Evolutionary conservation across 768 basidiomycete species (phyloP).

Genomic region (Trametes cubensis): DNA sequence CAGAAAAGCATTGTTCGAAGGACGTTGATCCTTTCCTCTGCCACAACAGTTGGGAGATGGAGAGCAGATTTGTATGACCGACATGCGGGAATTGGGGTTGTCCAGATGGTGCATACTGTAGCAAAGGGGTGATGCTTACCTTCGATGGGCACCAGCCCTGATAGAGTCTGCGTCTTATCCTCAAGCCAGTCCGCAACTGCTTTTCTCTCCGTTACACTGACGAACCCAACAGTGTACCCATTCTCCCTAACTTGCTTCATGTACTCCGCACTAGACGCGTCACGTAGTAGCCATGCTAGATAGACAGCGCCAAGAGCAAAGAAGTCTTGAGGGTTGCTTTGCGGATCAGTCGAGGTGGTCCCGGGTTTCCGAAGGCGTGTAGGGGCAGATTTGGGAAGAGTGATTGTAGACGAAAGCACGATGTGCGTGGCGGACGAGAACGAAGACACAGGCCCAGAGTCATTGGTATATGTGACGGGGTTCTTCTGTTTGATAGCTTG

Average conservation of each 20-base stretch:
- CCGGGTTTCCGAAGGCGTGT: constrained; percentile 80
- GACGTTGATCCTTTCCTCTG: no score
- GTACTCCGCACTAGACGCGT: constrained; percentile 81
- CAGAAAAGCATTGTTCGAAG: no score
- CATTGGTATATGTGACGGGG: constrained; percentile 52
- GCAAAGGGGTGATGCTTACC: constrained; percentile 3
- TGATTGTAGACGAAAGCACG: constrained; percentile 51
- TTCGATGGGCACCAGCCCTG: constrained; percentile 10
- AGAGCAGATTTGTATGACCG: no score
- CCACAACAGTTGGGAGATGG: no score
- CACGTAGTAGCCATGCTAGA: constrained; percentile 79
- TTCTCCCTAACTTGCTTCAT: constrained; percentile 81
- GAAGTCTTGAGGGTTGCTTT: constrained; percentile 51
- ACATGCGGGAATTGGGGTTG: no score
- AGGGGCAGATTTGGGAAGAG: constrained; percentile 70
- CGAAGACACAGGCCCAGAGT: constrained; percentile 42
- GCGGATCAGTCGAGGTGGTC: constrained; percentile 44
- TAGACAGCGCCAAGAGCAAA: constrained; percentile 83
- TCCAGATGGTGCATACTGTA: no score
- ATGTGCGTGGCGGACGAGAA: constrained; percentile 67
- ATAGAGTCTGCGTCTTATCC: constrained; percentile 44
- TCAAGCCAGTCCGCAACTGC: constrained; percentile 85
- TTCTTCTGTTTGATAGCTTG: constrained; percentile 61
- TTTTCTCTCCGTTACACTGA: constrained; percentile 87
- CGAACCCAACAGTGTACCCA: constrained; percentile 73